Percentiles rank a stretch among this genome's conserved stretches.
phyloP scores from a whole-genome alignment of 129 eudicot species.

The Flaveria linearis region DNA sequence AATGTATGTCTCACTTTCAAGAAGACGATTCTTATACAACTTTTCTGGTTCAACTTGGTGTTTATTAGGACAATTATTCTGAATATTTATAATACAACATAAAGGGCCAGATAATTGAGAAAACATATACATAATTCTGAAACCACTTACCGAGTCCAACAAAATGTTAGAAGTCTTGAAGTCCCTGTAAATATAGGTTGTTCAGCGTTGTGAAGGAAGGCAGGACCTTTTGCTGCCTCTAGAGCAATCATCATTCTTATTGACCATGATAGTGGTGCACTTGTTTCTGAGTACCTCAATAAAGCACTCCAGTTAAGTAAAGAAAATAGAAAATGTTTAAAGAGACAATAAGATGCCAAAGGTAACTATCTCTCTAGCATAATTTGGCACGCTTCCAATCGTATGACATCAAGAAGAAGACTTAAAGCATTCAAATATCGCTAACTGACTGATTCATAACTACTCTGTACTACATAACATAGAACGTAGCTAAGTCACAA shows the following conservation, averaged over 20 bases:
- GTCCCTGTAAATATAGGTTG: constrained; percentile 58
- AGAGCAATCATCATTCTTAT: constrained; percentile 49
- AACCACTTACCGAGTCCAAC: no score
- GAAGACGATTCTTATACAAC: constrained; percentile 67
- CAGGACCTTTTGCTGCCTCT: constrained; percentile 97
- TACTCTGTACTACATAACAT: background rate
- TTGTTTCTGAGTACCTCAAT: constrained; percentile 77
- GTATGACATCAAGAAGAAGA: background rate
- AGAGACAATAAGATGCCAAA: background rate
- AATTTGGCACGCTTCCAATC: background rate
- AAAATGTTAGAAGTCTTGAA: constrained; percentile 46
- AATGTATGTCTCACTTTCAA: constrained; percentile 98
- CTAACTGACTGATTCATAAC: constrained; percentile 12
- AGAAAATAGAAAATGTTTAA: constrained; percentile 12
- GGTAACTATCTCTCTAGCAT: constrained; percentile 6
- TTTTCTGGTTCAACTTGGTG: constrained; percentile 98
- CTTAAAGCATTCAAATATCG: constrained; percentile 13
- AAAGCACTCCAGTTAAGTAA: constrained; percentile 44
- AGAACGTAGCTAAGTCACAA: constrained; percentile 6
- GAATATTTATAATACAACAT: no score
- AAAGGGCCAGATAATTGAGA: no score
- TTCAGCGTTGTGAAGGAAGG: constrained; percentile 96
- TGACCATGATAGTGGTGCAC: constrained; percentile 83
- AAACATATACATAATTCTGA: no score
- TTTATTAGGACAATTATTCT: constrained; percentile 70